Percentiles rank a stretch among this genome's conserved stretches.
Evolutionary conservation across 176 grass and related monocot species (phyloP).

Genomic region (Themeda triandra): DNA sequence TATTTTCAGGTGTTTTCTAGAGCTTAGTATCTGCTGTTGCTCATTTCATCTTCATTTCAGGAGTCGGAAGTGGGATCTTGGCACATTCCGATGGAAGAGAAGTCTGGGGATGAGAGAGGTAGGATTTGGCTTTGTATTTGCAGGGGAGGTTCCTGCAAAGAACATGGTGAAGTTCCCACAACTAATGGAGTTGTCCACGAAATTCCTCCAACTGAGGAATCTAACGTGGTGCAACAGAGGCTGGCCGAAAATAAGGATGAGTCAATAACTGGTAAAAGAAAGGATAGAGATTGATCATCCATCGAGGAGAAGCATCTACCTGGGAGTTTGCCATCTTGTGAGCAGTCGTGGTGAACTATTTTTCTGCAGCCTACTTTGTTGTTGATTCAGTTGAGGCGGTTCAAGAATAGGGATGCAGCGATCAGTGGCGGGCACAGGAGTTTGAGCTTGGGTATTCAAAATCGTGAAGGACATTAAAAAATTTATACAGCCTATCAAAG

Average conservation of each 20-base stretch:
- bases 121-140: constrained; percentile 85
- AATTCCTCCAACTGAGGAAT: background rate
- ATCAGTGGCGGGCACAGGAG: too few species aligned
- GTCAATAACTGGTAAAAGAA: constrained; percentile 65
- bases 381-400: background rate
- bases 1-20: background rate
- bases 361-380: background rate
- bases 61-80: constrained; percentile 78
- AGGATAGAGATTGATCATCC: constrained; percentile 46
- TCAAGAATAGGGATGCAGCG: constrained; percentile 4
- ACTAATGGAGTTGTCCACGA: background rate
- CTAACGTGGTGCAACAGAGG: background rate
- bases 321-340: background rate
- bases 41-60: constrained; percentile 31
- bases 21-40: background rate
- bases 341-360: background rate
- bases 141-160: constrained; percentile 30
- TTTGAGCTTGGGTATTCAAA: too few species aligned
- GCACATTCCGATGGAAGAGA: constrained; percentile 76
- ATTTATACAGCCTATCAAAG: too few species aligned
- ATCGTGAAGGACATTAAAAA: too few species aligned
- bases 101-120: constrained; percentile 54
- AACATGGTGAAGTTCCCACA: background rate
- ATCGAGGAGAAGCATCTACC: background rate
- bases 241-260: constrained; percentile 19